These are phyloP conservation scores for Ganoderma multipileum DNA, from an alignment of 1,284 basidiomycete genomes.

Conservation along the genomic window DNA sequence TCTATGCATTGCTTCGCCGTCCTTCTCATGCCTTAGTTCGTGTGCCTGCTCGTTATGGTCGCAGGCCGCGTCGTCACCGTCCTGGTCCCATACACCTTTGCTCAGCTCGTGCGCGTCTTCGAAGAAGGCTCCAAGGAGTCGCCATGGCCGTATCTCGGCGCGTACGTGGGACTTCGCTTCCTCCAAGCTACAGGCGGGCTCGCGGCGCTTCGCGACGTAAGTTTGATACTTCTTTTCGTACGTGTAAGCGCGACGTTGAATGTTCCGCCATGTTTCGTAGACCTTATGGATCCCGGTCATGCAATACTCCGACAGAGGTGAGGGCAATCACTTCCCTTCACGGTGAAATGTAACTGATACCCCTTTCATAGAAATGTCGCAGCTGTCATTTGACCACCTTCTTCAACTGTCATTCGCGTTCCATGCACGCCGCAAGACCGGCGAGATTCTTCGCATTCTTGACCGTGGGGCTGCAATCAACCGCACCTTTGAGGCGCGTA, in stretches of 20 bases:
- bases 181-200: conserved; percentile 77
- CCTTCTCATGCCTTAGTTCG: conserved; percentile 44
- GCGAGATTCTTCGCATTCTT: conserved; percentile 71
- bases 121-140: conserved; percentile 54
- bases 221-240: conserved; percentile 29
- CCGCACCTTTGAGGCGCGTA: conserved; percentile 47
- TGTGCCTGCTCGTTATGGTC: conserved; percentile 74
- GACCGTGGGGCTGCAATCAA: conserved; percentile 67
- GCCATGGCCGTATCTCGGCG: conserved; percentile 68
- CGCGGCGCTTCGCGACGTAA: conserved; percentile 69
- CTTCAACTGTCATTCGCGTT: conserved; percentile 87
- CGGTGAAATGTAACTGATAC: not conserved
- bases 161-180: conserved; percentile 69
- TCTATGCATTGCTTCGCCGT: not conserved
- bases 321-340: not conserved
- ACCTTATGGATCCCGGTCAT: conserved; percentile 84
- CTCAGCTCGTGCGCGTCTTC: conserved; percentile 68
- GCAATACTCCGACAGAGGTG: conserved; percentile 81
- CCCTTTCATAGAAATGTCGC: conserved; percentile 69
- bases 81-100: conserved; percentile 76
- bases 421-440: conserved; percentile 77
- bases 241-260: conserved; percentile 2
- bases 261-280: conserved; percentile 42
- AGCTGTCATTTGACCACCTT: conserved; percentile 80
- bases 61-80: conserved; percentile 82